Base-by-base conservation (phyloP, 441 rosid species). In the Gossypium gossypioides region DNA sequence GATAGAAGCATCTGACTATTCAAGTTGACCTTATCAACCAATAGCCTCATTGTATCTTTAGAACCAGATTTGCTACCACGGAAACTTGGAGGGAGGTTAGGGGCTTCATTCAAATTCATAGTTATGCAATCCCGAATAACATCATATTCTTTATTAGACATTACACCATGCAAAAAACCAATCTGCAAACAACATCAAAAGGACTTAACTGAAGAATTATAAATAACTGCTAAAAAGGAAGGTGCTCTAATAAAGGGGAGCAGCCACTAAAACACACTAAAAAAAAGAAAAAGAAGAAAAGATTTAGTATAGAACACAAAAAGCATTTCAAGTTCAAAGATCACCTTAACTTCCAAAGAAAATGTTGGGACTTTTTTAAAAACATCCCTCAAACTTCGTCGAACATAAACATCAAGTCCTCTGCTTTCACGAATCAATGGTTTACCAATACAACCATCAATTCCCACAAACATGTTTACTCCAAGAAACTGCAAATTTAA, bases 381-480 rank as follows among this genome's bases (percentile, higher is more conserved):
- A 76, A 96, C 88, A 84, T 96, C 99, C 79, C 99, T 83, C 84
- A 96, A 86, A 86, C 99, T 91, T 62, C 97, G 95, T 22, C 93
- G 88, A 51, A 93, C 93, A 79, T 71, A 86, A 74, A 93, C 81
- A 83, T 93, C 93, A 76, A 96, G 69, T 81, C 97, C 98, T 72
- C 86, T 89, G 79, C 94, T 91, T 84, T 90, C 95, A 71, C 85
- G 88, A 78, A 93, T 87, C 91, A 96, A 88, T 75, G 96, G 92
- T 81, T 91, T 93, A 48, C 98, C 98, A 66, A 90, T 70, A 73
- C 80, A 81, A 75, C 97, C 96, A 77, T 88, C 79, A 60, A 93
- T 87, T 76, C 99, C 99, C 32, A 93, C 91, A 70, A 91, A 82
- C 99, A 96, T 96, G 86, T 96, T 96, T 78, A 96, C 82, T 77